These are phyloP conservation scores for Zopfochytrium polystomum DNA, from an alignment of 371 early-diverging fungal genomes.

Conservation along the genomic window DNA sequence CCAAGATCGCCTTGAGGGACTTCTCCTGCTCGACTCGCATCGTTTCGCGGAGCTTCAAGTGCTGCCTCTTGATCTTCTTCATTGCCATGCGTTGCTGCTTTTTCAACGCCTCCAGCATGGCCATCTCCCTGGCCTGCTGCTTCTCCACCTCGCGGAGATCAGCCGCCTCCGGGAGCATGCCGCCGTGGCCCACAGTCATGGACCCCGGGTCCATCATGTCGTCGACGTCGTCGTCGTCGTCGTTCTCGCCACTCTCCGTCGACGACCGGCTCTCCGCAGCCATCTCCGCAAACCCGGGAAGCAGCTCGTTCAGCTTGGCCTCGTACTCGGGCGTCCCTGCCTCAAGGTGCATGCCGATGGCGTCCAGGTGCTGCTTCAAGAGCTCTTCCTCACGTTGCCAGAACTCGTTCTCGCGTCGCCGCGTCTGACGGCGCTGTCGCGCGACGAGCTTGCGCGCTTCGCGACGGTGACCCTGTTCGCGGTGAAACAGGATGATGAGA, in stretches of 20 bases:
- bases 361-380: conserved; percentile 18
- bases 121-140: conserved; percentile 21
- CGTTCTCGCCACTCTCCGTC: too few relatives aligned
- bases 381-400: conserved; percentile 27
- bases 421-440: conserved; percentile 26
- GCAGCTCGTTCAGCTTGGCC: conserved; percentile 14
- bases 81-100: conserved; percentile 12
- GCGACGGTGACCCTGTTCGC: too few relatives aligned
- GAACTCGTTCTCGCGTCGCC: conserved; percentile 32
- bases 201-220: conserved; percentile 18
- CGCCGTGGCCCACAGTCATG: conserved; percentile 12
- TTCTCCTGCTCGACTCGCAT: conserved; percentile 10
- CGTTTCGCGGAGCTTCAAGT: conserved; percentile 16
- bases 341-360: conserved; percentile 11
- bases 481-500: too few relatives aligned
- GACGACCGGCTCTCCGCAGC: conserved; percentile 2
- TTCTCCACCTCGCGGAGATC: conserved; percentile 15
- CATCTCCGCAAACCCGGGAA: conserved; percentile 5
- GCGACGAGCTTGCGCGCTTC: conserved; percentile 31
- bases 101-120: conserved; percentile 22
- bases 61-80: conserved; percentile 16
- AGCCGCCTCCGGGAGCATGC: conserved; percentile 2
- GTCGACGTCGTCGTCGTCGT: conserved; percentile 13
- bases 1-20: conserved; percentile 8
- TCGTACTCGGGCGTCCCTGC: conserved; percentile 6